phyloP scores from a whole-genome alignment of 73 alveolate genomes.

The Paramecium tetraurelia region DNA sequence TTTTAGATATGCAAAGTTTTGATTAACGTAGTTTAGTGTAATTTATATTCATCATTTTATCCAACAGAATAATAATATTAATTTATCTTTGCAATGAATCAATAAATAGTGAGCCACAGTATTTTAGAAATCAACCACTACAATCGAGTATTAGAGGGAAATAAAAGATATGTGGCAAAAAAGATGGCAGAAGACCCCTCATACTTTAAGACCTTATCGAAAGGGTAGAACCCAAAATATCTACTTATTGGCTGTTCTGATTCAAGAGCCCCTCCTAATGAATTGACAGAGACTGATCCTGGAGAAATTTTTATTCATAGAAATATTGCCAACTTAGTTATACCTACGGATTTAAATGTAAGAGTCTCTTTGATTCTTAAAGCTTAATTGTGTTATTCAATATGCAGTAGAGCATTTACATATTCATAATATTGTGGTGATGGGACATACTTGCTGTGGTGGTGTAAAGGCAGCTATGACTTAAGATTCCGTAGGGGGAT shows the following conservation, averaged over 20 bases:
- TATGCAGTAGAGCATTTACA: slow-evolving; percentile 59
- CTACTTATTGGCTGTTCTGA: slow-evolving; percentile 59
- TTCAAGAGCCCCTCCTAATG: slow-evolving; percentile 64
- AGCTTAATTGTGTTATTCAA: slow-evolving; percentile 48
- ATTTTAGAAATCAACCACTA: background rate
- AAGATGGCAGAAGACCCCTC: slow-evolving; percentile 24
- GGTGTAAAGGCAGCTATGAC: slow-evolving; percentile 63
- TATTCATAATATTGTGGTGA: slow-evolving; percentile 49
- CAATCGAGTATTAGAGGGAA: slow-evolving; percentile 27
- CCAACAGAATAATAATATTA: background rate
- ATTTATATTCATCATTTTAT: background rate
- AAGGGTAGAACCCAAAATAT: slow-evolving; percentile 39
- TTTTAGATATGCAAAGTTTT: background rate
- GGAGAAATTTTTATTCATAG: slow-evolving; percentile 61
- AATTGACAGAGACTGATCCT: slow-evolving; percentile 54
- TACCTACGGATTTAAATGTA: slow-evolving; percentile 60
- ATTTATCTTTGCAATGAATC: background rate
- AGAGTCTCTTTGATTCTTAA: background rate
- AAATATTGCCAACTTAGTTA: slow-evolving; percentile 52
- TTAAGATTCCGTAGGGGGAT: background rate
- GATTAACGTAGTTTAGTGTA: background rate
- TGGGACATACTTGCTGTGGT: slow-evolving; percentile 62
- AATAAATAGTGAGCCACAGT: background rate
- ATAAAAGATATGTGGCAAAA: slow-evolving; percentile 38
- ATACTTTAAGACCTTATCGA: slow-evolving; percentile 20